A percentile compares a stretch with the other conserved stretches of the same genome.
phyloP scores from a whole-genome alignment of 2,329 filamentous ascomycete genomes.

The Periconia macrospinosa region DNA sequence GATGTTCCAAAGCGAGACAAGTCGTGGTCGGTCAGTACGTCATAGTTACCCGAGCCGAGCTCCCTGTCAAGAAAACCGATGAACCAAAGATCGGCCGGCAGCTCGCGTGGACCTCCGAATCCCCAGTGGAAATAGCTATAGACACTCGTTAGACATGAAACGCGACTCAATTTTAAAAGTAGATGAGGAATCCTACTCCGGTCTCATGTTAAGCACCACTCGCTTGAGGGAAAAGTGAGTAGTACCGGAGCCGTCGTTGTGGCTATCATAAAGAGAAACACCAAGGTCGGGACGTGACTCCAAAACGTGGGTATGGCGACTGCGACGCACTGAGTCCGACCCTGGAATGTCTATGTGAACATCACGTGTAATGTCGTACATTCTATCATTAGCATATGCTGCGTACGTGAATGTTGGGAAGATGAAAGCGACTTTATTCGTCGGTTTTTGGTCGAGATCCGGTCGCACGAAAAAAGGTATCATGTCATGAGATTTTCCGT shows the following conservation, averaged over 20 bases:
- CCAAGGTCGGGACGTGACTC: conserved; percentile 37
- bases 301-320: conserved; percentile 1
- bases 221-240: conserved; percentile 36
- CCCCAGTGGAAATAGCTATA: conserved; percentile 26
- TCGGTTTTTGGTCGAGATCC: conserved; percentile 7
- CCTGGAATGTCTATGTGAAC: conserved; percentile 22
- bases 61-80: conserved; percentile 39
- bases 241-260: conserved; percentile 41
- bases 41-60: conserved; percentile 31
- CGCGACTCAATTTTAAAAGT: neutral
- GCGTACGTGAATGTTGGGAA: conserved; percentile 44
- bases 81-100: conserved; percentile 41
- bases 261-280: conserved; percentile 43
- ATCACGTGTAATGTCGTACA: conserved; percentile 32
- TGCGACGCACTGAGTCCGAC: conserved; percentile 19
- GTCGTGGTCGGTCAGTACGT: conserved; percentile 44
- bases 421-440: conserved; percentile 29
- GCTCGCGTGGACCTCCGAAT: conserved; percentile 39
- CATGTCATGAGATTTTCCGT: conserved; percentile 25
- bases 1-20: conserved; percentile 19
- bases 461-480: conserved; percentile 42
- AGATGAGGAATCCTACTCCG: conserved; percentile 18
- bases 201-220: conserved; percentile 44
- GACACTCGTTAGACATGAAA: neutral
- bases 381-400: conserved; percentile 45